Evolutionary conservation across 345 rosid genomes (phyloP).

Genomic region (Salix arbutifolia): DNA sequence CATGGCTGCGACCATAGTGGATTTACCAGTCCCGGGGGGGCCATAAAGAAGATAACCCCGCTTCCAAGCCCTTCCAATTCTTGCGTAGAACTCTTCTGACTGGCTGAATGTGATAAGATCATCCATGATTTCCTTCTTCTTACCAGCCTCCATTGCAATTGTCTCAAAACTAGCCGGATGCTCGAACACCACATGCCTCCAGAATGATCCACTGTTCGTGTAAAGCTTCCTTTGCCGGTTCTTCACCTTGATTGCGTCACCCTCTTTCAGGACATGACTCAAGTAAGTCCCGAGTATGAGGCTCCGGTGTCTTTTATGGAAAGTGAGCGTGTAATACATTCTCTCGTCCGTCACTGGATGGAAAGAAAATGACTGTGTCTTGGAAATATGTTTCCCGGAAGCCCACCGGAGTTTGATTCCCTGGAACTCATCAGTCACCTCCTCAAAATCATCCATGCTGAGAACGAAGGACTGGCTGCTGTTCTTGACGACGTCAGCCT

Average conservation of each 20-base stretch:
- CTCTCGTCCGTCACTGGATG: background rate
- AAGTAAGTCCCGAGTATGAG: background rate
- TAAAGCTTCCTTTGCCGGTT: conserved; percentile 3
- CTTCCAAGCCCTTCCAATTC: conserved; percentile 8
- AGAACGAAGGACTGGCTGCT: conserved; percentile 3
- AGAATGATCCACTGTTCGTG: background rate
- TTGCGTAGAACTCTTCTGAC: conserved; percentile 5
- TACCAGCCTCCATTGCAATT: background rate
- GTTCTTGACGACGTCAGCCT: conserved; percentile 1
- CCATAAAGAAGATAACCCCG: conserved; percentile 3
- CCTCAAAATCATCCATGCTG: conserved; percentile 3
- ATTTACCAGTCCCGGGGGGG: background rate
- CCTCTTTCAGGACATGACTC: conserved; percentile 3
- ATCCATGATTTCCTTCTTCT: conserved; percentile 5
- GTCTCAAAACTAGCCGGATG: background rate
- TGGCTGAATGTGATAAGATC: background rate
- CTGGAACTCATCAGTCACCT: background rate
- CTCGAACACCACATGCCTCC: conserved; percentile 8
- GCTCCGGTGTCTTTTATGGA: background rate
- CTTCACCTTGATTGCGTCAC: background rate
- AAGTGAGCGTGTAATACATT: conserved; percentile 3
- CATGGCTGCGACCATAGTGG: conserved; percentile 8
- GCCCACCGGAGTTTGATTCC: conserved; percentile 5
- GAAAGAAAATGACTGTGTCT: background rate
- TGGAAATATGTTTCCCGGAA: conserved; percentile 1